phyloP scores from a whole-genome alignment of 2,329 filamentous ascomycete species.

The Trichoderma sp. region DNA sequence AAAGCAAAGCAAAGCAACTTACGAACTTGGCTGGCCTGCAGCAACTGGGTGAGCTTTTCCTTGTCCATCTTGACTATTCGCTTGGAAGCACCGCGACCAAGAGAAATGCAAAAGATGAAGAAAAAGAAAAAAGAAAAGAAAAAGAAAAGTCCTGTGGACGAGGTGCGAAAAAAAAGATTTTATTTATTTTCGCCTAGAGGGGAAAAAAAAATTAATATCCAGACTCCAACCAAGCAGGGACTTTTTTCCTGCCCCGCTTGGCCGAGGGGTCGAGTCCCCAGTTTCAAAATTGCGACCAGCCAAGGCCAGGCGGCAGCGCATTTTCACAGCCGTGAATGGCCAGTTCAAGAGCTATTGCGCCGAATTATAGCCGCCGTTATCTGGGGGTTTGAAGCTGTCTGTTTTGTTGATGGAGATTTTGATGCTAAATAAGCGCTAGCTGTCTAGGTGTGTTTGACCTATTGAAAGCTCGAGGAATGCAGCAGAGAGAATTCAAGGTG shows the following conservation, averaged over 20 bases:
- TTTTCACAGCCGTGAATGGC: background rate
- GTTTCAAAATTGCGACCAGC: slow-evolving; percentile 6
- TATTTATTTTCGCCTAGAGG: slow-evolving; percentile 23
- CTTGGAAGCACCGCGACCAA: slow-evolving; percentile 30
- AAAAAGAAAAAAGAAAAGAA: background rate
- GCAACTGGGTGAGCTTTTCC: slow-evolving; percentile 80
- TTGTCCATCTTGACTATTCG: slow-evolving; percentile 43
- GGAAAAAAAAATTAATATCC: slow-evolving; percentile 25
- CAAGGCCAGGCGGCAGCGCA: background rate
- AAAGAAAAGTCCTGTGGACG: background rate
- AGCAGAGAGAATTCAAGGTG: background rate
- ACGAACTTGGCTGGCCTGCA: slow-evolving; percentile 88
- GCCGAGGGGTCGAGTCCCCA: slow-evolving; percentile 21
- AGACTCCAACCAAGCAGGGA: slow-evolving; percentile 19
- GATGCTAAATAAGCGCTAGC: background rate
- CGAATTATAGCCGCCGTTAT: slow-evolving; percentile 14
- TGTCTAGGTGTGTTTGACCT: background rate
- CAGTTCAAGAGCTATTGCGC: background rate
- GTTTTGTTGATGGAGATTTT: background rate
- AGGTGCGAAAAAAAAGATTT: slow-evolving; percentile 22
- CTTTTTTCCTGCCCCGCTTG: slow-evolving; percentile 18
- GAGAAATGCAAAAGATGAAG: slow-evolving; percentile 20
- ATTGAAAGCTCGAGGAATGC: background rate
- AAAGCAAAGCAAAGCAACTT: slow-evolving; percentile 43
- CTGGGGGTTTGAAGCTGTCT: background rate